Percentiles rank a stretch among this genome's conserved stretches.
These are phyloP conservation scores for Ustilago shanxiensis DNA, from an alignment of 1,284 basidiomycete species.

Conservation along the genomic window DNA sequence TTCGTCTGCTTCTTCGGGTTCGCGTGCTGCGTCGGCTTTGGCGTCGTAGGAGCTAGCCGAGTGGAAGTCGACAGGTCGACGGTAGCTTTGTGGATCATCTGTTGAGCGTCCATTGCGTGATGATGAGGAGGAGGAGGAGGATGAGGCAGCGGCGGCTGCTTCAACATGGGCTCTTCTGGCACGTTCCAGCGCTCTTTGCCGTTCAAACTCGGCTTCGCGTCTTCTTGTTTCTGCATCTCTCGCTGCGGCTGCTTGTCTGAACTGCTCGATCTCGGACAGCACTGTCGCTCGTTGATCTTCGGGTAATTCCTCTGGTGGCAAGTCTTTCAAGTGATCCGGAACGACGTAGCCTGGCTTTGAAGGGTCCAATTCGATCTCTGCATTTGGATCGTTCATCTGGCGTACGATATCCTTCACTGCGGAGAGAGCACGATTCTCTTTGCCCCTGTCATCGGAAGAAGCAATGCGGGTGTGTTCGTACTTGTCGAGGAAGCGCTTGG, in stretches of 20 bases:
- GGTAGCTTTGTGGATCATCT: conserved; percentile 55
- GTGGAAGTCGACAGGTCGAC: conserved; percentile 52
- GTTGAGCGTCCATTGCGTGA: conserved; percentile 19
- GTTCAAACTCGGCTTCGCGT: conserved; percentile 63
- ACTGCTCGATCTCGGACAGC: conserved; percentile 92
- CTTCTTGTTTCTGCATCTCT: conserved; percentile 63
- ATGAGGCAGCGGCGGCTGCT: conserved; percentile 13
- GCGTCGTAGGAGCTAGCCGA: conserved; percentile 25
- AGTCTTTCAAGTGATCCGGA: conserved; percentile 91
- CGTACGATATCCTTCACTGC: conserved; percentile 70
- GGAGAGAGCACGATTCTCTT: conserved; percentile 74
- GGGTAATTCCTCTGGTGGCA: conserved; percentile 94
- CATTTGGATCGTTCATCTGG: conserved; percentile 73
- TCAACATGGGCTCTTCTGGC: conserved; percentile 34
- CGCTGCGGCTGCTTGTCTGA: conserved; percentile 63
- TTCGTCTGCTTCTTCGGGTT: conserved; percentile 57
- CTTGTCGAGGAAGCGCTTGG: conserved; percentile 84
- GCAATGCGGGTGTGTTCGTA: conserved; percentile 82
- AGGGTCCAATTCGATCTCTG: conserved; percentile 73
- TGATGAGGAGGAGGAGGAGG: conserved; percentile 15
- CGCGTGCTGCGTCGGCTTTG: conserved; percentile 30
- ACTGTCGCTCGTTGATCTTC: conserved; percentile 93
- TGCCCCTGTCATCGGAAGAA: conserved; percentile 75
- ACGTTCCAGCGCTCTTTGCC: conserved; percentile 46
- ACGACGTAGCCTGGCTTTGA: conserved; percentile 75